Percentiles rank a stretch among this genome's conserved stretches.
Evolutionary conservation across 257 asterid species (phyloP).

Genomic region (Gynochthodes officinalis): DNA sequence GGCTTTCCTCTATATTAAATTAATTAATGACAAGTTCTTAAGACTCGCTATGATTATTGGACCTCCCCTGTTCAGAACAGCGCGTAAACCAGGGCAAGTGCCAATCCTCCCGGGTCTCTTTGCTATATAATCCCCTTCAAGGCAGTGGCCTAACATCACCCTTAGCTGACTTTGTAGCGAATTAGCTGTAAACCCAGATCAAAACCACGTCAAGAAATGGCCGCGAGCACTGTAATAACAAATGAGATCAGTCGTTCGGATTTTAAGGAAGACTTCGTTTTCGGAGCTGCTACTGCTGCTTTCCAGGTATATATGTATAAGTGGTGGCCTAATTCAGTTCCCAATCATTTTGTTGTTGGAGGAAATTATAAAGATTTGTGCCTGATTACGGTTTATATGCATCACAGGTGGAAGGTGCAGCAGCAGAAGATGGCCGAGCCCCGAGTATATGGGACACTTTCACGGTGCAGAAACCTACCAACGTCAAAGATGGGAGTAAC

Average conservation of each 20-base stretch:
- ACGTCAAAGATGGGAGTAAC: conserved; percentile 3
- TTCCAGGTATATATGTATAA: conserved; percentile 3
- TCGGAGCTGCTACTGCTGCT: conserved; percentile 15
- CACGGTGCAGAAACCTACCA: neutral
- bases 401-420: conserved; percentile 16
- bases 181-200: no score
- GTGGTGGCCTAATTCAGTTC: neutral
- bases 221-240: neutral
- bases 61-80: no score
- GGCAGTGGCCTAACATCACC: neutral
- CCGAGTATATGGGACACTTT: conserved; percentile 16
- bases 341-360: neutral
- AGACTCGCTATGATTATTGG: no score
- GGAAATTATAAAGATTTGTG: neutral
- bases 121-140: neutral
- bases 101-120: no score
- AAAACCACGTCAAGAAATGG: neutral
- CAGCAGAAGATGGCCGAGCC: neutral
- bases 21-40: no score
- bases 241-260: conserved; percentile 1
- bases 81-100: no score
- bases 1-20: no score
- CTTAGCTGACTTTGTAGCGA: no score
- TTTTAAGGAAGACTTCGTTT: conserved; percentile 5
- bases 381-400: no score